Evolutionary conservation across 108 stramenopile genomes (phyloP), one percentile per base, ranked within the genome.

Genomic region (Conticribra weissflogii): DNA sequence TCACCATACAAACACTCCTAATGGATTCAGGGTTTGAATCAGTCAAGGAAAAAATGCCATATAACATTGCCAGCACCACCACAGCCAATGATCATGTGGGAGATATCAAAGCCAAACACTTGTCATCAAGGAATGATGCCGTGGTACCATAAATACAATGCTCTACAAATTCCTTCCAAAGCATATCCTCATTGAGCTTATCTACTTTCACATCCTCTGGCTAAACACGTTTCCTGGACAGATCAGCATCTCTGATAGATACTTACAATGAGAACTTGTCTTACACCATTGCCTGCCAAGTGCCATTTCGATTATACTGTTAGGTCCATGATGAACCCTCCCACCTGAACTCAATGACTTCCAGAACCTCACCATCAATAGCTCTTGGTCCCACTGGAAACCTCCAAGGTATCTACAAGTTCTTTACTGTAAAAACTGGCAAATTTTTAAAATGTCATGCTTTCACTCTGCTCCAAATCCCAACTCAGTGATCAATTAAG

Each of bases 241-340:
- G 3, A n/a, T 30, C n/a, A n/a, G n/a, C n/a, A n/a, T n/a, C n/a
- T n/a, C n/a, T n/a, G n/a, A n/a, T n/a, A n/a, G n/a, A n/a, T n/a
- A n/a, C n/a, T n/a, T n/a, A n/a, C n/a, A n/a, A n/a, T n/a, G n/a
- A n/a, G n/a, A n/a, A n/a, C n/a, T n/a, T n/a, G n/a, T n/a, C n/a
- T n/a, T n/a, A n/a, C n/a, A n/a, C n/a, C n/a, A n/a, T n/a, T n/a
- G n/a, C n/a, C n/a, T n/a, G n/a, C n/a, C n/a, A n/a, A n/a, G n/a
- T n/a, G n/a, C n/a, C n/a, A n/a, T n/a, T n/a, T n/a, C n/a, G n/a
- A n/a, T n/a, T n/a, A n/a, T n/a, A n/a, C n/a, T n/a, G n/a, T n/a
- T n/a, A n/a, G n/a, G n/a, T n/a, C n/a, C 68, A 74, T 50, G 82
- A 81, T 34, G 76, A 77, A 56, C 54, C 71, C 27, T 50, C 66